Evolutionary conservation across 805 yeast genomes (phyloP), one percentile per base, ranked within the genome.

Genomic region (Dipodascus geniculatus): DNA sequence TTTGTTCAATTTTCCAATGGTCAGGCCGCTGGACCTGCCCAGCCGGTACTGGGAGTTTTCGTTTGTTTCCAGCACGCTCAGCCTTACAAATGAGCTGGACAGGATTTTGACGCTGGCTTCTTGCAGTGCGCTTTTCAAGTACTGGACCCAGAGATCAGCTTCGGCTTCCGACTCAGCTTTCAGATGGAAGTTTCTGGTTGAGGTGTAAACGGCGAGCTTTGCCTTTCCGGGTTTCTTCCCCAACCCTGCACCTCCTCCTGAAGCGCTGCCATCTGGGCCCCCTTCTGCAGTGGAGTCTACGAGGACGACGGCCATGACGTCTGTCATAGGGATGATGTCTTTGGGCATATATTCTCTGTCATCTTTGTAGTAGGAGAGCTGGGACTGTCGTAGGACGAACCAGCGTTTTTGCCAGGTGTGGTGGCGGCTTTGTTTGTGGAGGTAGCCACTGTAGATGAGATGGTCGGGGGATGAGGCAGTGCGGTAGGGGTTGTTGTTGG

Each of bases 301-400:
- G 48, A 59, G 54, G 2, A 66, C 66, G 16, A 68, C 71, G 4
- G 68, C 59, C 63, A 62, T 61, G 51, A 68, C 64, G 28, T 67
- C 69, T 33, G 60, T 59, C 2, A 63, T 57, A 2, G 66, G 59
- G 14, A 67, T 58, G 23, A 67, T 60, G 16, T 58, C 59, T 48
- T 60, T 58, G 3, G 65, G 67, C 57, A 66, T 62, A 56, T 68
- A 68, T 52, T 68, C 71, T 38, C 44, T 14, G 48, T 67, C 69
- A 50, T 68, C 70, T 53, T 68, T 68, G 57, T 68, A 68, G 52
- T 58, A 64, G 2, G 69, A 53, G 17, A 68, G 58, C 52, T 61
- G 68, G 35, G 57, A 53, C 6, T 60, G 61, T n/a, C 71, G 56
- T 9, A 68, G 58, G 3, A 68, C 71, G 33, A 65, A 66, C 71